Percentiles rank a stretch among this genome's conserved stretches.
Conservation (phyloP, 352 stramenopile genomes). For the Phytophthora pinifolia region DNA sequence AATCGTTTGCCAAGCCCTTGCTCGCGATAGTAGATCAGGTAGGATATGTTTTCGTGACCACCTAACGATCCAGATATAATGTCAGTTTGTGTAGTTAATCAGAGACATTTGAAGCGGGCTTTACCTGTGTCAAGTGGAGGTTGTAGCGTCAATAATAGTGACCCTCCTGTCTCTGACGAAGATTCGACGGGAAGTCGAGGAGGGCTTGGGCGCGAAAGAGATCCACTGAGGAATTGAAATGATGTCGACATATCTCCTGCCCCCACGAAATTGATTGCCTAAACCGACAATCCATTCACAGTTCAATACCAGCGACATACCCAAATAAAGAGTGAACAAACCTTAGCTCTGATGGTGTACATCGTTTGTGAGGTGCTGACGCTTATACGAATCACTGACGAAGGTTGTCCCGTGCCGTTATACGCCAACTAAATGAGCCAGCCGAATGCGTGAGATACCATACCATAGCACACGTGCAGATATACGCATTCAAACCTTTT, state of each 20-base stretch:
- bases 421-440: slow-evolving; percentile 28
- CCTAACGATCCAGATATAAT: slow-evolving; percentile 21
- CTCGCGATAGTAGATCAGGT: slow-evolving; percentile 40
- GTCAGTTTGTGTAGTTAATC: not conserved
- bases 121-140: slow-evolving; percentile 50
- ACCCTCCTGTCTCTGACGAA: slow-evolving; percentile 33
- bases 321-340: slow-evolving; percentile 9
- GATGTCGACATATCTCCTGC: slow-evolving; percentile 28
- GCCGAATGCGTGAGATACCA: not conserved
- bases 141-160: slow-evolving; percentile 34
- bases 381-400: slow-evolving; percentile 32
- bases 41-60: slow-evolving; percentile 32
- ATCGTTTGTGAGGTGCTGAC: slow-evolving; percentile 34
- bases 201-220: slow-evolving; percentile 41
- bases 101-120: no score
- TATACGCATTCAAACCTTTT: slow-evolving; percentile 10
- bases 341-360: slow-evolving; percentile 45
- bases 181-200: slow-evolving; percentile 29
- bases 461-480: not conserved
- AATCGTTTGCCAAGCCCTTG: slow-evolving; percentile 21
- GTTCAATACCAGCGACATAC: not conserved
- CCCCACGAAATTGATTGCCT: slow-evolving; percentile 51
- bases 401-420: slow-evolving; percentile 23
- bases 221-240: slow-evolving; percentile 33
- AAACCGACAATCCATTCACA: not conserved